Conservation (phyloP, 2,329 filamentous ascomycete genomes). For the Verruconis gallopava region DNA sequence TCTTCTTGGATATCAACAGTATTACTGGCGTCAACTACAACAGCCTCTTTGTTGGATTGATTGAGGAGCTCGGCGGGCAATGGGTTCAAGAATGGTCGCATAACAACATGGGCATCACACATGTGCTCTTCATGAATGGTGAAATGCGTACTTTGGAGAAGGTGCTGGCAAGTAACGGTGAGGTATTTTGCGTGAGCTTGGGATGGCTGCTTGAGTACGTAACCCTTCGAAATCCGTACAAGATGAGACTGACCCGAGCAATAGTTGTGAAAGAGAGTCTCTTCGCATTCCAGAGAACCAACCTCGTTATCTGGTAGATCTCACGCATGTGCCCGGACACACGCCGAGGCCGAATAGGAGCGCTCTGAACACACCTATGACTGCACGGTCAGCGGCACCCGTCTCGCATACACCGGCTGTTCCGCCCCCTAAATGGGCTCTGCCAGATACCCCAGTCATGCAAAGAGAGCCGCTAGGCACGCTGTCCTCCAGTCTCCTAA, state of each 20-base stretch:
- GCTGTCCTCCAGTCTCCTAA: not conserved
- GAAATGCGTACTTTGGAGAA: conserved; percentile 70
- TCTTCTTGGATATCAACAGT: conserved; percentile 75
- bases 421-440: conserved; percentile 16
- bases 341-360: not conserved
- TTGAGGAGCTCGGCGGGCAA: conserved; percentile 68
- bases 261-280: conserved; percentile 21
- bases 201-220: conserved; percentile 81
- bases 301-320: not conserved
- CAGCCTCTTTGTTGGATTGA: conserved; percentile 65
- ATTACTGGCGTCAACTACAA: conserved; percentile 71
- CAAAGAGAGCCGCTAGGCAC: conserved; percentile 1
- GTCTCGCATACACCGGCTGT: conserved; percentile 1
- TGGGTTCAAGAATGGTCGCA: conserved; percentile 67
- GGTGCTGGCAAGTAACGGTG: conserved; percentile 55
- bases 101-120: conserved; percentile 63
- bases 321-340: conserved; percentile 6
- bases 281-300: conserved; percentile 18
- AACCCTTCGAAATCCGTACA: conserved; percentile 8
- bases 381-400: not conserved
- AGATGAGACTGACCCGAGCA: conserved; percentile 3
- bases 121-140: conserved; percentile 84
- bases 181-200: conserved; percentile 76
- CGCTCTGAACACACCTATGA: not conserved
- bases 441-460: conserved; percentile 12